Evolutionary conservation across 2,329 filamentous ascomycete species (phyloP), one percentile per base, ranked within the genome.

Genomic region (Paecilomyces fulvus): DNA sequence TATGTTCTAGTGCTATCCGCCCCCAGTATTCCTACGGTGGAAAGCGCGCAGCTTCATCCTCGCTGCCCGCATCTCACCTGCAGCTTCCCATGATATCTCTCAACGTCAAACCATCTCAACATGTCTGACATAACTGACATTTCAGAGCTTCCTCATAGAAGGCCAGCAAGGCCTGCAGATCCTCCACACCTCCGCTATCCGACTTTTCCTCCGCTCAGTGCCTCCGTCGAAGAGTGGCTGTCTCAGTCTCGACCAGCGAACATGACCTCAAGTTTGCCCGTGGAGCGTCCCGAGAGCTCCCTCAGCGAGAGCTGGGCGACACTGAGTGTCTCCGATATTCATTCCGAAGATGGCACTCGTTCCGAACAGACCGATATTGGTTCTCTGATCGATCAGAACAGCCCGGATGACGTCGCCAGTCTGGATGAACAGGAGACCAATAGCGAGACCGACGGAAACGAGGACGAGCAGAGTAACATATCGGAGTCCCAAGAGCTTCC

Each of bases 231-330:
- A 58, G 67, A 72, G 67, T 75, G 71, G 71, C 57, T 75, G 52
- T 75, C 71, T 49, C 71, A 67, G 50, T 75, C 73, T 54, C 68
- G 70, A 54, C 72, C 70, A n/a, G 65, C 72, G 60, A 67, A 60
- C 58, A 76, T 76, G 73, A 69, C 70, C 62, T 72, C 70, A 63
- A 67, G 66, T 53, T 58, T 59, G 21, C 57, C 60, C n/a, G 54
- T 61, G 12, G 66, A 70, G 10, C 64, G 65, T 30, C 59, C 64
- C 3, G 49, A 52, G 61, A 68, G 59, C 53, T 67, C 73, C 10
- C 63, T 78, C 57, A 74, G 73, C 55, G 75, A 77, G 55, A 77
- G 75, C 61, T 78, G 75, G 75, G 73, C 75, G 20, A 75, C 73
- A 1, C 64, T 78, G 56, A 74, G 73, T 54, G 68, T 67, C n/a